A percentile compares a stretch with the other conserved stretches of the same genome.
Evolutionary conservation across 2,329 filamentous ascomycete species (phyloP).

Genomic region (Capronia coronata): DNA sequence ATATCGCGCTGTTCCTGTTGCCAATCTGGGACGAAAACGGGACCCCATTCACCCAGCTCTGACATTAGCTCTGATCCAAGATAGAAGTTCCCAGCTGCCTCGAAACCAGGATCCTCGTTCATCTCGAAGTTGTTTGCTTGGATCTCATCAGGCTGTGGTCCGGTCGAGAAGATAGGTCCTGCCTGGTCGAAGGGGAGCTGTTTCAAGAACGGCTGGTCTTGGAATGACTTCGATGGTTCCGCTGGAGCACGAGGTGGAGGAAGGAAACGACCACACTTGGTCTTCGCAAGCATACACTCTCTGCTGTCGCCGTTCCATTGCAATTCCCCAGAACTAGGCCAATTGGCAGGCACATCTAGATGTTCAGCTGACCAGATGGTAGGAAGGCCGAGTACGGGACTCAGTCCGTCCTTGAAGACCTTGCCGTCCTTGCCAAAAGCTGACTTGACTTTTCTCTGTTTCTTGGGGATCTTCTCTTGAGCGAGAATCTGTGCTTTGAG

Average conservation of each 20-base stretch:
- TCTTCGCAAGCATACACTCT: slow-evolving; percentile 11
- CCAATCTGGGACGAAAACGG: slow-evolving; percentile 10
- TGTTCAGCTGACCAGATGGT: slow-evolving; percentile 22
- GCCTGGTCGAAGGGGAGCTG: slow-evolving; percentile 13
- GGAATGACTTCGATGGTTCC: slow-evolving; percentile 2
- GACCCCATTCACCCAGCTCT: slow-evolving; percentile 14
- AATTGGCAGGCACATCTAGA: slow-evolving; percentile 3
- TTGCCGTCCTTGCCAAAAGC: slow-evolving; percentile 19
- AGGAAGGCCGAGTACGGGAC: slow-evolving; percentile 15
- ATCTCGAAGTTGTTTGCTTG: slow-evolving; percentile 11
- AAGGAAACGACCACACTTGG: slow-evolving; percentile 15
- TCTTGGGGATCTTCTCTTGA: slow-evolving; percentile 12
- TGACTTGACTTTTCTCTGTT: slow-evolving; percentile 16
- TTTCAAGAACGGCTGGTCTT: slow-evolving; percentile 13
- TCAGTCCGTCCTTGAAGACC: slow-evolving; percentile 18
- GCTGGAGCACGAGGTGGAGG: slow-evolving; percentile 17
- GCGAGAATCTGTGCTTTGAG: slow-evolving; percentile 17
- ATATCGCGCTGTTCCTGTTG: slow-evolving; percentile 2
- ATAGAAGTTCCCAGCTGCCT: slow-evolving; percentile 8
- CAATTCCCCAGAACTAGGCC: slow-evolving; percentile 16
- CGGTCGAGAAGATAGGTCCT: slow-evolving; percentile 14
- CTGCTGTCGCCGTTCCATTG: slow-evolving; percentile 21
- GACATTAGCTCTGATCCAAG: slow-evolving; percentile 15
- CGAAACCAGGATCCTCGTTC: slow-evolving; percentile 19
- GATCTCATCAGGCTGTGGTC: slow-evolving; percentile 16